Conservation (phyloP, 306 rosid species). For the Glycyrrhiza uralensis region DNA sequence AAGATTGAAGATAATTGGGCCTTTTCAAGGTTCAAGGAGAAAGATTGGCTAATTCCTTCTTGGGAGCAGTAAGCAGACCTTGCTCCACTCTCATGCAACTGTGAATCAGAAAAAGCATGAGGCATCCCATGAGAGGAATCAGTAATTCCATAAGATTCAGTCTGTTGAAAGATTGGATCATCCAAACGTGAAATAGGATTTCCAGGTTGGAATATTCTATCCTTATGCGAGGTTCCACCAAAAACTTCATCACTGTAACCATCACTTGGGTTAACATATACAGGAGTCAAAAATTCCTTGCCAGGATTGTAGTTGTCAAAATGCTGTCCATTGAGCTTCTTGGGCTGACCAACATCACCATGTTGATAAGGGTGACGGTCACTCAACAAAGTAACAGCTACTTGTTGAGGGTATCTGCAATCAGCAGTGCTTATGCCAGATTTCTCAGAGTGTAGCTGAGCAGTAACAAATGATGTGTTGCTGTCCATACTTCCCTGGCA, state of each 20-base stretch:
- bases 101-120: conserved; percentile 74
- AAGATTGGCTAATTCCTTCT: conserved; percentile 43
- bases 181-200: conserved; percentile 35
- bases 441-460: conserved; percentile 39
- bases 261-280: conserved; percentile 27
- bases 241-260: conserved; percentile 33
- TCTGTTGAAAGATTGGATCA: conserved; percentile 30
- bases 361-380: conserved; percentile 27
- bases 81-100: conserved; percentile 53
- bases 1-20: conserved; percentile 40
- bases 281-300: conserved; percentile 22
- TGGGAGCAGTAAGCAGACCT: conserved; percentile 52
- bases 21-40: conserved; percentile 48
- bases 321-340: conserved; percentile 30
- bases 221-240: conserved; percentile 38
- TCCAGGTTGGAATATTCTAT: conserved; percentile 32
- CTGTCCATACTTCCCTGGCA: conserved; percentile 44
- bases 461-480: conserved; percentile 36
- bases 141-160: conserved; percentile 31
- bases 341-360: conserved; percentile 21
- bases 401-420: conserved; percentile 30
- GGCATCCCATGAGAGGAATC: conserved; percentile 41
- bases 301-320: conserved; percentile 25
- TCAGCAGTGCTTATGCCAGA: conserved; percentile 24
- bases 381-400: conserved; percentile 26